Evolutionary conservation across 257 asterid species (phyloP), one percentile per base, ranked within the genome.

Genomic region (Penstemon eatonii): DNA sequence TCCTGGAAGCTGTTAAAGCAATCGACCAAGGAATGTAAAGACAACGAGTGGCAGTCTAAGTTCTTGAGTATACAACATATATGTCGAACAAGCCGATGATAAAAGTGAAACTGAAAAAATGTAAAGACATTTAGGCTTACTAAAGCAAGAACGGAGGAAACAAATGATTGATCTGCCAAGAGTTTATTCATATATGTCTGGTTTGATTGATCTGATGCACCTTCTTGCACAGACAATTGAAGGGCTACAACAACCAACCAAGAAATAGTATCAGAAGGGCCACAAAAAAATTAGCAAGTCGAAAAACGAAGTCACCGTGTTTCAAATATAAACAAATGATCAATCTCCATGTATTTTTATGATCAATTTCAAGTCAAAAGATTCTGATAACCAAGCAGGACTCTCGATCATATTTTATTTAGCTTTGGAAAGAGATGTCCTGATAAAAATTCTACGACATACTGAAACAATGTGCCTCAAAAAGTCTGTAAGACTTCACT

Each of bases 1-100:
- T 66, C 99, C 99, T 10, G 99, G 99, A 69, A 93, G 99, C 99
- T 93, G 92, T 75, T 51, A 38, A 75, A 78, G 60, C 65, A 73
- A 82, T 7, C 41, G 68, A 52, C 5, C 41, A 64, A 38, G 38
- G 60, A 71, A 53, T 40, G 63, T 12, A 15, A 19, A n/a, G 25
- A 56, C 49, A 47, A 4, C 2, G 8, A 19, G 63, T 44, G 36
- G 40, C 0, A 36, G 43, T 50, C 9, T 53, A 41, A 50, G 57
- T 70, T 39, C 47, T 13, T 18, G 38, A 56, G 42, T 53, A 50
- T 44, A 60, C 19, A 15, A 5, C 7, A 42, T 25, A 46, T 60
- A 55, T 15, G 47, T 15, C 11, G 38, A 60, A 60, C 63, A 49
- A 60, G 61, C 73, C 18, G 54, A 68, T 11, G 53, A 67, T 19